These are phyloP conservation scores for Ammopiptanthus mongolicus DNA, from an alignment of 306 rosid species.

Conservation along the genomic window DNA sequence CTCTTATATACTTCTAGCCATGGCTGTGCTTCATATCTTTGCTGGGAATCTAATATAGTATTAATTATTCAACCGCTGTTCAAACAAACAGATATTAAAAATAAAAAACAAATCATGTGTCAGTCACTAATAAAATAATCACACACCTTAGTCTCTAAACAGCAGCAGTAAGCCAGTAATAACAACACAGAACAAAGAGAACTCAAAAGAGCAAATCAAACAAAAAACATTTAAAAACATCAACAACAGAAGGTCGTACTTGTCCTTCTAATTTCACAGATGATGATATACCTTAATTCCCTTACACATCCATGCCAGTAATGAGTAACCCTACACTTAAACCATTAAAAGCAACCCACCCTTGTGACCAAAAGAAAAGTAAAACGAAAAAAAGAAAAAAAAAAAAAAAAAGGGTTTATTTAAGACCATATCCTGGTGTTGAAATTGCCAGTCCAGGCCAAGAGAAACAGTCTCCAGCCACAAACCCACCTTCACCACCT, in stretches of 20 bases:
- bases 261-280: slow-evolving; percentile 19
- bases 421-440: slow-evolving; percentile 73
- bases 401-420: slow-evolving; percentile 26
- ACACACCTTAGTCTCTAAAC: slow-evolving; percentile 6
- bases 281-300: slow-evolving; percentile 24
- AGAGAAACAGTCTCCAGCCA: slow-evolving; percentile 68
- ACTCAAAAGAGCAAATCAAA: neutral
- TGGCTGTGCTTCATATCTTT: neutral
- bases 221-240: neutral
- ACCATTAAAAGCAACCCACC: slow-evolving; percentile 9
- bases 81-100: neutral
- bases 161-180: neutral
- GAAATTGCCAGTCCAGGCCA: slow-evolving; percentile 93
- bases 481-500: slow-evolving; percentile 53
- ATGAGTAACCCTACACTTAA: neutral
- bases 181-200: neutral
- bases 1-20: neutral
- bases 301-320: slow-evolving; percentile 18
- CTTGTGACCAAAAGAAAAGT: neutral
- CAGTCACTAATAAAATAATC: slow-evolving; percentile 10
- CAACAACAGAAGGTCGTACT: neutral
- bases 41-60: neutral
- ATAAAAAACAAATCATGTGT: neutral
- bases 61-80: too few species aligned
- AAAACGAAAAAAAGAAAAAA: neutral